A percentile compares a stretch with the other conserved stretches of the same genome.
Conservation (phyloP, 164 flowering plant genomes). For the Buxus sempervirens region DNA sequence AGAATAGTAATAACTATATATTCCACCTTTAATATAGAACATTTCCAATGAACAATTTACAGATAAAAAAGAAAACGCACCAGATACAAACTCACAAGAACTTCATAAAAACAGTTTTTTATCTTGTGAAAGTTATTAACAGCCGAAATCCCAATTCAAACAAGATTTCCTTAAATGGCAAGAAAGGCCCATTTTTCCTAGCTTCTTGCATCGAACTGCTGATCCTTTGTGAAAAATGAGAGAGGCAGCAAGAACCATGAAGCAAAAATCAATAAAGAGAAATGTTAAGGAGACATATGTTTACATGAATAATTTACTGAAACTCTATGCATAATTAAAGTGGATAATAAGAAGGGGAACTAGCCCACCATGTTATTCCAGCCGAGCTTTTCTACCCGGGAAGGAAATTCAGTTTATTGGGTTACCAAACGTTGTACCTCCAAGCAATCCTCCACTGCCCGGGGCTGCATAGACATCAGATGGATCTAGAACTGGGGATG, state of each 20-base stretch:
- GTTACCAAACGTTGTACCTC: slow-evolving; percentile 63
- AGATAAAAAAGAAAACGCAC: background rate
- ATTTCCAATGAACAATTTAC: background rate
- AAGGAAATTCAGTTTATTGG: slow-evolving; percentile 39
- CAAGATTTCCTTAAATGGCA: slow-evolving; percentile 3
- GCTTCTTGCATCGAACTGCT: background rate
- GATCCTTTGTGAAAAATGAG: slow-evolving; percentile 1
- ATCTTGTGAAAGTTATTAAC: background rate
- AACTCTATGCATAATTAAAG: slow-evolving; percentile 18
- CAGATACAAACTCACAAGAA: slow-evolving; percentile 18
- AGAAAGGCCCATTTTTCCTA: background rate
- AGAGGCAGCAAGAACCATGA: slow-evolving; percentile 6
- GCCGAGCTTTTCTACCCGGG: no score
- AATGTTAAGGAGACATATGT: slow-evolving; percentile 6
- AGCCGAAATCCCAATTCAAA: background rate
- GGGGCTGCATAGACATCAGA: slow-evolving; percentile 52
- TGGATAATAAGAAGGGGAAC: slow-evolving; percentile 2
- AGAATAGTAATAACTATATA: slow-evolving; percentile 17
- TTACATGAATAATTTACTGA: slow-evolving; percentile 13
- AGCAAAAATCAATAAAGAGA: slow-evolving; percentile 8
- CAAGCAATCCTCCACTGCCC: slow-evolving; percentile 54
- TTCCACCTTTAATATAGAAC: slow-evolving; percentile 11
- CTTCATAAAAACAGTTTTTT: slow-evolving; percentile 3
- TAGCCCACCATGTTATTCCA: slow-evolving; percentile 6
- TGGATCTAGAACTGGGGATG: slow-evolving; percentile 54